Conservation (phyloP, 2,329 filamentous ascomycete genomes). For the Fusarium zealandicum region DNA sequence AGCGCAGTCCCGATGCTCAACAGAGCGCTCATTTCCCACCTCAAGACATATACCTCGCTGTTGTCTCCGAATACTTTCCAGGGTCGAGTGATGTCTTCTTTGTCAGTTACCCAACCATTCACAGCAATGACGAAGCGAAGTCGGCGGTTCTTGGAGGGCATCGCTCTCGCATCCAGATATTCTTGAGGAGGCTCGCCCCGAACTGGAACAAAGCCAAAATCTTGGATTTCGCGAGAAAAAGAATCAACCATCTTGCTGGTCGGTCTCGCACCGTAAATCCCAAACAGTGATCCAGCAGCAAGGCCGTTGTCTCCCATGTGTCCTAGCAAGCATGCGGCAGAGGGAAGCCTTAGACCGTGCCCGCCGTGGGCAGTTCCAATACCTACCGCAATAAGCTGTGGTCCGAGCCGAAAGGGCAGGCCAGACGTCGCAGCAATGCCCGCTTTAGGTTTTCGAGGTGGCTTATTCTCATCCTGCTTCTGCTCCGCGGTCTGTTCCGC, state of each 20-base stretch:
- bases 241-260: slow-evolving; percentile 85
- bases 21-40: slow-evolving; percentile 83
- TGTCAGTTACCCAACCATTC: slow-evolving; percentile 79
- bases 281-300: slow-evolving; percentile 84
- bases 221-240: slow-evolving; percentile 85
- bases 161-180: slow-evolving; percentile 57
- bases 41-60: slow-evolving; percentile 81
- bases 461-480: slow-evolving; percentile 66
- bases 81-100: slow-evolving; percentile 71
- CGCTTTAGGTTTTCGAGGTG: slow-evolving; percentile 75
- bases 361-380: slow-evolving; percentile 82
- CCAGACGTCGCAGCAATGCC: slow-evolving; percentile 52
- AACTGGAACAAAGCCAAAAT: slow-evolving; percentile 86
- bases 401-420: slow-evolving; percentile 72
- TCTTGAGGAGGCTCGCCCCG: slow-evolving; percentile 54
- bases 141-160: slow-evolving; percentile 66
- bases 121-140: slow-evolving; percentile 85
- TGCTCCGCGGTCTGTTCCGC: slow-evolving; percentile 42
- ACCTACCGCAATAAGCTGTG: slow-evolving; percentile 78
- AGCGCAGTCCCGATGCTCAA: slow-evolving; percentile 80
- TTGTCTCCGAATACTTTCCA: slow-evolving; percentile 79
- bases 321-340: slow-evolving; percentile 80
- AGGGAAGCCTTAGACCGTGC: slow-evolving; percentile 74
- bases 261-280: slow-evolving; percentile 87
- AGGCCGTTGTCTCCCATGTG: slow-evolving; percentile 80